phyloP scores from a whole-genome alignment of 495 filamentous ascomycete genomes.

The Penicillium subrubescens region DNA sequence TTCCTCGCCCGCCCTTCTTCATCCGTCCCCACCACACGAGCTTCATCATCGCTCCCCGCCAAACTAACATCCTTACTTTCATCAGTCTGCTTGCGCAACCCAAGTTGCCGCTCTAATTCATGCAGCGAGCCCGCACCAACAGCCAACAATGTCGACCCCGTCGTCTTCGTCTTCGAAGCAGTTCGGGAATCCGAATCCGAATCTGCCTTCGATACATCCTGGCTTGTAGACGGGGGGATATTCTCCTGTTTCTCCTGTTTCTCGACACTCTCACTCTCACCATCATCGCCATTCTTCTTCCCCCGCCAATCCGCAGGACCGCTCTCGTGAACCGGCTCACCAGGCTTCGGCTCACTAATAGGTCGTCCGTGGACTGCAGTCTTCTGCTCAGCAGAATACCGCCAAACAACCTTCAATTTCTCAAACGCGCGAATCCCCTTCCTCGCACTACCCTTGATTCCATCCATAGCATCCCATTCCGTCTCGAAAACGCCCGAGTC shows the following conservation, averaged over 20 bases:
- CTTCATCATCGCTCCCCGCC: conserved; percentile 61
- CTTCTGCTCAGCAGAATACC: conserved; percentile 37
- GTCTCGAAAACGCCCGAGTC: conserved; percentile 63
- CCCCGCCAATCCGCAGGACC: conserved; percentile 72
- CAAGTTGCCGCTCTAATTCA: conserved; percentile 58
- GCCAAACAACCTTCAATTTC: conserved; percentile 86
- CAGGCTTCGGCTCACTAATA: conserved; percentile 60
- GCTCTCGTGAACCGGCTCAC: conserved; percentile 68
- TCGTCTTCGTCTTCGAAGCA: neutral
- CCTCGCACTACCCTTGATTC: conserved; percentile 74
- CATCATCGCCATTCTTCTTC: conserved; percentile 4
- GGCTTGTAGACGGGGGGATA: neutral
- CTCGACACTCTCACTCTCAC: neutral
- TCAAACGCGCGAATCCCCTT: conserved; percentile 85
- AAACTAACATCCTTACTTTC: conserved; percentile 66
- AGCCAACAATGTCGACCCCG: conserved; percentile 8
- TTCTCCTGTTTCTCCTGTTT: conserved; percentile 12
- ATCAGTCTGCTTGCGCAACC: conserved; percentile 61
- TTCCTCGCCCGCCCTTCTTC: conserved; percentile 16
- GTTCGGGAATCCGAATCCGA: conserved; percentile 4
- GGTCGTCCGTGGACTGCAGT: conserved; percentile 39
- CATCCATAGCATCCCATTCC: conserved; percentile 68
- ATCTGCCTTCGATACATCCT: neutral
- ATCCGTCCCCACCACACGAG: conserved; percentile 14
- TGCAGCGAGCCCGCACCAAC: conserved; percentile 20